Base-by-base conservation (phyloP, 108 stramenopile genomes). In the Cyclostephanos tholiformis region DNA sequence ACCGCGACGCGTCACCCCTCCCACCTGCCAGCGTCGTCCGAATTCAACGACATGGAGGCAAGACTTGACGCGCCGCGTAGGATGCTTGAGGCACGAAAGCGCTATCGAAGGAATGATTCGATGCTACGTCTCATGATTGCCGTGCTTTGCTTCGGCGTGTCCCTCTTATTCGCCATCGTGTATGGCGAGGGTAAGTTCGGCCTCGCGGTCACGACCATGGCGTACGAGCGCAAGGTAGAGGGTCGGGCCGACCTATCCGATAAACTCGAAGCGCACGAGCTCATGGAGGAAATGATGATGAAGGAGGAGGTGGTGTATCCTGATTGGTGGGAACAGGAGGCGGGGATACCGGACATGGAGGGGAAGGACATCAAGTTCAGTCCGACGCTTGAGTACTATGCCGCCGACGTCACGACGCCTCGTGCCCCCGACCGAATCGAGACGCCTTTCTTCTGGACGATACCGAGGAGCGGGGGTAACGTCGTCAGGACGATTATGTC, bases 361-460 rank as follows among this genome's bases (percentile, higher is more conserved):
- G 43, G 20, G 25, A 64, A 52, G 55, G 43, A 59, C 43, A 50
- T 79, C 26, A 51, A 71, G 50, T 78, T 78, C 38, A 52, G 52
- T 13, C 27, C 68, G 9, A 52, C 58, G 0, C 29, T 71, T 30
- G 77, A 78, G 30, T 59, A 66, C 49, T 58, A 78, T 58, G 65
- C 68, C 11, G 77, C 70, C 6, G 77, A 78, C 53, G 70, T 71
- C 7, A 55, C 29, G 8, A 67, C 51, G 65, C 70, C 69, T 0
- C 69, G 77, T 23, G 69, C 70, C 39, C 58, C 65, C 25, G 77
- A 65, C 23, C 51, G 77, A 23, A 60, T 67, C 3, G 77, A 78
- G 41, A 78, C 77, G 23, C 70, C 70, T 14, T 78, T 78, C 71
- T 71, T 78, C 22, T 78, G 77, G 77, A 23, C 67, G n/a, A 53